Conservation (phyloP, 2,329 filamentous ascomycete species). For the Berkeleyomyces basicola region DNA sequence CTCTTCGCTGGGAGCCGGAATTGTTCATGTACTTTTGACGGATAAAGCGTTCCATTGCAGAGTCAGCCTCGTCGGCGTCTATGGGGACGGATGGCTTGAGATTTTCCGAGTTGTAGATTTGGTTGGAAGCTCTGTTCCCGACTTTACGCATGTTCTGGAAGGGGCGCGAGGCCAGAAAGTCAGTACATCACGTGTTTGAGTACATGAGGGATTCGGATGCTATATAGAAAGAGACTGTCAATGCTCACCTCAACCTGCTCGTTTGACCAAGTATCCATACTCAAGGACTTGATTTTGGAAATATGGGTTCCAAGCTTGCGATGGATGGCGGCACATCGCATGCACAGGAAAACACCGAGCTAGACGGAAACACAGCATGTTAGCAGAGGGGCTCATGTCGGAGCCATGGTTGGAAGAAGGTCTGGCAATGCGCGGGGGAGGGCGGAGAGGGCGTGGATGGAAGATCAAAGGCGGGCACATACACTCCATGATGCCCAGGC, state of each 20-base stretch:
- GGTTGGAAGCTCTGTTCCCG: constrained; percentile 75
- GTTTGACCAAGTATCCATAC: constrained; percentile 92
- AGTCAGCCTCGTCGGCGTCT: constrained; percentile 82
- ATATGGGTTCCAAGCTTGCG: constrained; percentile 95
- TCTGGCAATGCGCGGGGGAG: not conserved
- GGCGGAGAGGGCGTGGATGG: not conserved
- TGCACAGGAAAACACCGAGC: constrained; percentile 91
- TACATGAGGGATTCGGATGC: not conserved
- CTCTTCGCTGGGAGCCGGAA: constrained; percentile 17
- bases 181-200: not conserved
- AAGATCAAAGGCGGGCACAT: constrained; percentile 25
- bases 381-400: not conserved
- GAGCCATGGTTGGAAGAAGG: not conserved
- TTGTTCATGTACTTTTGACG: constrained; percentile 75
- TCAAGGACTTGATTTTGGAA: constrained; percentile 95
- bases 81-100: constrained; percentile 70
- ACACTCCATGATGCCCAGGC: constrained; percentile 97
- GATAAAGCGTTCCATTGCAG: constrained; percentile 89
- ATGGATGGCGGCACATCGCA: constrained; percentile 91
- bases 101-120: constrained; percentile 74
- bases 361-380: constrained; percentile 22
- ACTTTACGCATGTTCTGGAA: constrained; percentile 79
- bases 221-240: not conserved
- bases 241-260: constrained; percentile 82
- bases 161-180: not conserved